Evolutionary conservation across 2,329 filamentous ascomycete species (phyloP).

Genomic region (Arthrinium puccinioides): DNA sequence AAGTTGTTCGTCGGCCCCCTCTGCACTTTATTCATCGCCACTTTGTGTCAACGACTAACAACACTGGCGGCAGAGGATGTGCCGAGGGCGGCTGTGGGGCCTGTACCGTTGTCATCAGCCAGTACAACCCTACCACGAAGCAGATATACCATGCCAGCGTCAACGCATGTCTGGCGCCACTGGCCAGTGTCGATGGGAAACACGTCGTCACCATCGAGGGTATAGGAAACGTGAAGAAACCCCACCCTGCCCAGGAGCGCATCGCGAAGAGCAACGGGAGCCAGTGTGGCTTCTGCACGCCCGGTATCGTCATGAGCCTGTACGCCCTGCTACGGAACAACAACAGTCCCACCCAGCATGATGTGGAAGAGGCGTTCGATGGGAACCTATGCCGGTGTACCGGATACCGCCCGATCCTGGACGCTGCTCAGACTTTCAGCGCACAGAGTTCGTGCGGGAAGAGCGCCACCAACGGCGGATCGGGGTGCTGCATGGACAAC

Average conservation of each 20-base stretch:
- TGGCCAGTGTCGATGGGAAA: conserved; percentile 92
- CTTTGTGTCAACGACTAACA: not conserved
- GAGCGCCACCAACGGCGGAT: conserved; percentile 38
- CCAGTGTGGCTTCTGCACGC: conserved; percentile 92
- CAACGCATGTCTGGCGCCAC: conserved; percentile 88
- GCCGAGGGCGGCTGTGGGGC: conserved; percentile 95
- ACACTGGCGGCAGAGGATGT: conserved; percentile 54
- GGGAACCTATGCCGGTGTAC: conserved; percentile 95
- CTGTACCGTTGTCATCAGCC: conserved; percentile 90
- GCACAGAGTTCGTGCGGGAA: conserved; percentile 40
- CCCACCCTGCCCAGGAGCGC: conserved; percentile 85
- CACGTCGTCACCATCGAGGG: conserved; percentile 98
- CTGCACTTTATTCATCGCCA: not conserved
- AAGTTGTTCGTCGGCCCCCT: conserved; percentile 67
- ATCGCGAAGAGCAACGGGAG: conserved; percentile 88
- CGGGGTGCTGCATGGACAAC: conserved; percentile 67
- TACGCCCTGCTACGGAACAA: conserved; percentile 90
- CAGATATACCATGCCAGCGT: conserved; percentile 94
- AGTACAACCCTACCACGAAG: conserved; percentile 87
- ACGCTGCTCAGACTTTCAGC: conserved; percentile 87
- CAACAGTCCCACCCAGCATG: conserved; percentile 65
- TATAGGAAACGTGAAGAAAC: conserved; percentile 79
- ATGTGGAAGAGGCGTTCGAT: conserved; percentile 94
- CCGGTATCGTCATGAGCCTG: conserved; percentile 95
- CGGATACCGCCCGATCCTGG: conserved; percentile 87